Evolutionary conservation across 2,329 filamentous ascomycete species (phyloP).

Genomic region (Xylaria sp.): DNA sequence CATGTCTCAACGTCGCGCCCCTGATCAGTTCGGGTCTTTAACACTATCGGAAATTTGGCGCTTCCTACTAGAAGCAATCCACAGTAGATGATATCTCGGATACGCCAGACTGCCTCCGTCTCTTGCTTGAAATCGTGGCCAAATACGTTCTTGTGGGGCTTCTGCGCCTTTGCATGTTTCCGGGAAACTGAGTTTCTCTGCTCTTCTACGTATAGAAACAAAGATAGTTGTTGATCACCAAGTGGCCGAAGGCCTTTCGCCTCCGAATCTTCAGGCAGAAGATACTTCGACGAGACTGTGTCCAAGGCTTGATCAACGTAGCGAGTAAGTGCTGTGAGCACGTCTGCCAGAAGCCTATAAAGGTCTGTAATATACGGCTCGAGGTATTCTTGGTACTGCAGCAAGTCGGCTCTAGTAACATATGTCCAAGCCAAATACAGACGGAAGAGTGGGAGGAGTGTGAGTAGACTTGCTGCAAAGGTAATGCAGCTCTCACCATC

Average conservation of each 20-base stretch:
- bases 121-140: conserved; percentile 49
- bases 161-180: conserved; percentile 54
- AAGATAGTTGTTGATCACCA: conserved; percentile 42
- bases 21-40: conserved; percentile 37
- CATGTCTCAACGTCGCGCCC: conserved; percentile 43
- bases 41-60: conserved; percentile 52
- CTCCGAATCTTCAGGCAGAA: conserved; percentile 61
- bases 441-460: conserved; percentile 63
- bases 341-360: conserved; percentile 58
- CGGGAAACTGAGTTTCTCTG: conserved; percentile 26
- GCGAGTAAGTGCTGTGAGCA: conserved; percentile 61
- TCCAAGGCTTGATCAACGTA: conserved; percentile 53
- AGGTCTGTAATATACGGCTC: conserved; percentile 59
- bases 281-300: conserved; percentile 56
- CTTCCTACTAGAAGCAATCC: conserved; percentile 60
- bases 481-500: conserved; percentile 43
- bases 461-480: conserved; percentile 54
- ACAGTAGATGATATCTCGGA: conserved; percentile 60
- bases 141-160: conserved; percentile 52
- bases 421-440: conserved; percentile 65
- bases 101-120: conserved; percentile 57
- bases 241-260: conserved; percentile 48
- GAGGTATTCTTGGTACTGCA: conserved; percentile 58
- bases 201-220: conserved; percentile 45
- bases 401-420: conserved; percentile 57